Base-by-base conservation (phyloP, 179 eudicot genomes). In the Beta corolliflora region DNA sequence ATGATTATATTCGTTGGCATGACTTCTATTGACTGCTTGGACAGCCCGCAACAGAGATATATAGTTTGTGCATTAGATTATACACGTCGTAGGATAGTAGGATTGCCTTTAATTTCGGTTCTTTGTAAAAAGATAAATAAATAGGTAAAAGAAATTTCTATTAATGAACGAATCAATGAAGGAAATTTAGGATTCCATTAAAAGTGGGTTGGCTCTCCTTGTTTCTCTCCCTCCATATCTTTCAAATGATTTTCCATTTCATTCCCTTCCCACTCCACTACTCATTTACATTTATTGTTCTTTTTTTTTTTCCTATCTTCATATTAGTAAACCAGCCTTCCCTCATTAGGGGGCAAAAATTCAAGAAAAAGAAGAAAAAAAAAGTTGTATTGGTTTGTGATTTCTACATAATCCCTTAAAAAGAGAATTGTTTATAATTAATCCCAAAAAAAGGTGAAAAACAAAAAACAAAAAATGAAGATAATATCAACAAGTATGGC, bases 131-230 rank as follows among this genome's bases (percentile, higher is more conserved):
- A 71, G 11, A 31, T 55, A n/a, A 48, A 21, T 7, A 46, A 71
- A 48, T 44, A 16, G 56, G 36, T 46, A 19, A 69, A 69, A 41
- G 3, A 23, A 70, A 45, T 70, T 21, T 46, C 75, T 44, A 75
- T 75, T 55, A 63, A 66, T 25, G 23, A 75, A 4, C 69, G 61
- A 73, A 23, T 19, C 56, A 76, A 65, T 21, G 12, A 58, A 70
- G 15, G 67, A 75, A 75, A 14, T 75, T 44, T 67, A 41, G 54
- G 66, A 81, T 55, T 75, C 79, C 79, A 11, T 75, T 67, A 75
- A 67, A 66, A 67, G 29, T 64, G 79, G 75, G 77, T 75, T 65
- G 74, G 79, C 73, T 44, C 54, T 75, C 83, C 21, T 25, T 44
- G 63, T 45, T 29, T 12, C 48, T 41, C 69, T 71, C 50, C 64